A percentile compares a stretch with the other conserved stretches of the same genome.
Conservation (phyloP, 176 grass and related monocot species). For the Rhynchospora breviuscula region DNA sequence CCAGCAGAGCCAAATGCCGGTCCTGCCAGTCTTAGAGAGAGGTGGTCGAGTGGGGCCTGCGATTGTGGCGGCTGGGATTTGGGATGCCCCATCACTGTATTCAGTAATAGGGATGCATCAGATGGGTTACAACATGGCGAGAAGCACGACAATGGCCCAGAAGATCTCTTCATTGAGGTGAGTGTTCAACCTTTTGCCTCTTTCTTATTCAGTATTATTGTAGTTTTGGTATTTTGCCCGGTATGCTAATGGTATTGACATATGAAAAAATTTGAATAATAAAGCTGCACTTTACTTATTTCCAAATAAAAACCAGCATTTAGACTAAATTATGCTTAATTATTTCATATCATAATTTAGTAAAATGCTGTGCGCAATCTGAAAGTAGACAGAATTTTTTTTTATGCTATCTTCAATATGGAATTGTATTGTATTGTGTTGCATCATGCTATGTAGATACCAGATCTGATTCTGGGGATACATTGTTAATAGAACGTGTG, state of each 20-base stretch:
- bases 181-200: not conserved
- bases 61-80: constrained; percentile 88
- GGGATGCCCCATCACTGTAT: constrained; percentile 66
- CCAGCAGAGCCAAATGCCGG: constrained; percentile 2
- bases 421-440: not conserved
- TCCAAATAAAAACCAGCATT: not conserved
- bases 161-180: constrained; percentile 53
- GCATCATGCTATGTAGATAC: not conserved
- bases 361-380: not conserved
- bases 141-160: constrained; percentile 22
- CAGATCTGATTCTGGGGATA: not conserved
- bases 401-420: not conserved
- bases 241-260: not conserved
- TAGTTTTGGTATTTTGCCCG: not conserved
- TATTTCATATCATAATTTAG: not conserved
- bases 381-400: not conserved
- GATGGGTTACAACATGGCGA: not conserved
- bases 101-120: constrained; percentile 27
- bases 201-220: not conserved
- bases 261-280: not conserved
- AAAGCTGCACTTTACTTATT: not conserved
- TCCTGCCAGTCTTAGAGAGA: constrained; percentile 44
- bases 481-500: not conserved
- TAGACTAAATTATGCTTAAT: not conserved
- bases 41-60: constrained; percentile 65